Evolutionary conservation across 345 rosid genomes (phyloP).

Genomic region (Cochlearia excelsa): DNA sequence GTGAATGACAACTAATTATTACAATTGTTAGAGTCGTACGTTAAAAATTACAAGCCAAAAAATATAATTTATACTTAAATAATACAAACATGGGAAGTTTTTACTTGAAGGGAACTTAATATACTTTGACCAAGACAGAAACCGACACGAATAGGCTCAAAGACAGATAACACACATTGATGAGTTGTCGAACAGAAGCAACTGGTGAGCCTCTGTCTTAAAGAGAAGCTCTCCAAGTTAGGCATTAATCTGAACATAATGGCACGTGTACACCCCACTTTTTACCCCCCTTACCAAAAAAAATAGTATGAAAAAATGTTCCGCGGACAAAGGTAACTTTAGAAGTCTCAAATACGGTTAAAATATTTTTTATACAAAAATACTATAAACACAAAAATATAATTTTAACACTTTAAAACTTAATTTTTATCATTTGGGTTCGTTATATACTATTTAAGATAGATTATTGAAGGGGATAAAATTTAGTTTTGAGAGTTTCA

Average conservation of each 20-base stretch:
- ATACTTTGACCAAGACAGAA: constrained; percentile 26
- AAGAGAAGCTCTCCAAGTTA: constrained; percentile 11
- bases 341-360: too few species aligned
- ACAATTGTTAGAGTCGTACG: constrained; percentile 19
- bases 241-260: constrained; percentile 12
- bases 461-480: too few species aligned
- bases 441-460: too few species aligned
- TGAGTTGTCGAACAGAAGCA: constrained; percentile 27
- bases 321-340: too few species aligned
- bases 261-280: constrained; percentile 23
- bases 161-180: constrained; percentile 15
- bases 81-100: constrained; percentile 27
- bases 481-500: too few species aligned
- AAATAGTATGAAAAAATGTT: too few species aligned
- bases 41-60: neutral
- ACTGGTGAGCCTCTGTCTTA: neutral
- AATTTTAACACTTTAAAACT: too few species aligned
- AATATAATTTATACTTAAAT: neutral
- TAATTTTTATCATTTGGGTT: too few species aligned
- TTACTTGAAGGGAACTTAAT: constrained; percentile 30
- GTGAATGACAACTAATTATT: constrained; percentile 13
- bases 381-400: too few species aligned
- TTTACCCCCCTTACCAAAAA: constrained; percentile 1
- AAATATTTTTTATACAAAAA: too few species aligned
- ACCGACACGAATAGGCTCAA: constrained; percentile 25